Base-by-base conservation (phyloP, 2,329 filamentous ascomycete species). In the Calonectria ilicicola region DNA sequence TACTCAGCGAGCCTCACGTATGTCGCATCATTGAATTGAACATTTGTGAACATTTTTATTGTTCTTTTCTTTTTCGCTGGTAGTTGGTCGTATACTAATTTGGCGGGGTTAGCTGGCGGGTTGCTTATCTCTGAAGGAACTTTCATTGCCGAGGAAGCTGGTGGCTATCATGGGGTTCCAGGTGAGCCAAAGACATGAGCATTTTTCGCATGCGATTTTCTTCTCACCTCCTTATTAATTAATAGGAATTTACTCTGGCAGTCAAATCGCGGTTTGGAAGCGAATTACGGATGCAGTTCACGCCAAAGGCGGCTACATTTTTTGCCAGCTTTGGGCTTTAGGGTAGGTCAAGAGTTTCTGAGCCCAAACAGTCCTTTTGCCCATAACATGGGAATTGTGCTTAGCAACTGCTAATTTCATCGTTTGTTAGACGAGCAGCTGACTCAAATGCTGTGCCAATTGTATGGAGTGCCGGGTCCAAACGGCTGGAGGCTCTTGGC, bases 261-360 rank as follows among this genome's bases (percentile, higher is more conserved):
- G 84, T 27, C 91, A 93, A 73, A 86, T 92, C 63, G 84, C 84
- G 1, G 88, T 85, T 0, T 94, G 92, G 92, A 90, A 88, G 73
- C 82, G 86, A 40, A 85, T 94, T 53, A 91, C 90, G 0, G 88
- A 91, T 56, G 89, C 88, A 2, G 91, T 94, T 5, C 93, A 95
- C 81, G 85, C 85, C 32, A 91, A 92, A 78, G 89, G 89, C 38
- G 88, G 86, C 21, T 89, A 87, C 79, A 91, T 93, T 72, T 93
- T 87, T 82, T 82, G 87, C 29, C 93, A 94, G 81, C 85, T 94
- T 1, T 93, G 91, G 89, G 88, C 88, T 1, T 82, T 91, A 4
- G 92, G 93, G 29, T 88, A 92, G 12, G 86, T 86, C 87, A 87
- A 3, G 91, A 91, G 1, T 88, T 15, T 21, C n/a, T 27, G 3